Base-by-base conservation (phyloP, 768 basidiomycete genomes). In the Phylloporus sp. region DNA sequence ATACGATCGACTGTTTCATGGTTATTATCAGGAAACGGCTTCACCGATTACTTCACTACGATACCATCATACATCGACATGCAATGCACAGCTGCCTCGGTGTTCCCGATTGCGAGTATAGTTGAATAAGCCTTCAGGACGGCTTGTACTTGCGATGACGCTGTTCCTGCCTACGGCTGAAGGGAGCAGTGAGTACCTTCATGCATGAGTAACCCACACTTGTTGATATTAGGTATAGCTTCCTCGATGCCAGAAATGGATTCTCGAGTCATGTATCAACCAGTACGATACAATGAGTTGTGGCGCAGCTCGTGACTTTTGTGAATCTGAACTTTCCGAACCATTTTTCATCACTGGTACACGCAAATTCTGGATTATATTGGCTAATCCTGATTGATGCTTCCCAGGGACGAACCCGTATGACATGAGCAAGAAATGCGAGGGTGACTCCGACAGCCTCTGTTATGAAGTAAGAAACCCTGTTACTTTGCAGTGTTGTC, bases 251-350 rank as follows among this genome's bases (percentile, higher is more conserved):
- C 68, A 81, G 53, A 74, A 74, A 50, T 74, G 74, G 51, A 71
- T 82, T 50, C 64, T 73, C 15, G 67, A 72, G 27, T 71, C 72
- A 28, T 93, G 90, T 52, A 70, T 90, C 35, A 75, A 86, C 46
- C 68, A 68, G 13, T 84, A 81, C 50, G 89, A 93, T 58, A 61
- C 70, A 6, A 77, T 86, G 50, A 72, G 76, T 53, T 93, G 90
- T 55, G 67, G 71, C 9, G 86, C 82, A 14, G 86, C 89, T 7
- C 70, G 77, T 38, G 62, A 53, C 32, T 90, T 90, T 60, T 93
- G 90, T 60, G 68, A 77, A 23, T 64, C 56, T n/a, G 72, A 80
- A 52, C 45, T 74, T 21, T 14, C 23, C 1, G 46, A 9, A 0
- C 64, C 64, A 0, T 72, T 65, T 51, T 14, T 48, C 11, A 38